Base-by-base conservation (phyloP, 306 rosid species). In the Crataegus laevigata region DNA sequence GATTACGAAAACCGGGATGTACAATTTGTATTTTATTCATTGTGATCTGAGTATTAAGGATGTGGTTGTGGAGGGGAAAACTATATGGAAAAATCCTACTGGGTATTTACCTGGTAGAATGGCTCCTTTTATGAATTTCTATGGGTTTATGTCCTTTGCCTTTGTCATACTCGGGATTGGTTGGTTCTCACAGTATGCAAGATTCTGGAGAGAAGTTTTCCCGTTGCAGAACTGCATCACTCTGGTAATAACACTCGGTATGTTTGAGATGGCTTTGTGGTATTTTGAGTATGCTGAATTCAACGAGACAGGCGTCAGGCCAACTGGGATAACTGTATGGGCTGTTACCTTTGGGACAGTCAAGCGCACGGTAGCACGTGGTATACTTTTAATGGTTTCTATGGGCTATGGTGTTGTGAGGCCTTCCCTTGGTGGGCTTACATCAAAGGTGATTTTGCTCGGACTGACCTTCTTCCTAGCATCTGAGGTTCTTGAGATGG, bases 341-440 rank as follows among this genome's bases (percentile, higher is more conserved):
- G 99, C 99, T 1, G 92, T 94, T 65, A 88, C 96, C 29, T 92
- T 88, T 58, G 99, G 99, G 14, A 82, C 96, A 43, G 80, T 94
- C 66, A 94, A 92, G 69, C 94, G 87, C 29, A 92, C 97, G 0
- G 93, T 92, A 12, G 91, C 99, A 7, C 96, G 99, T 54, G 67
- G 92, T 74, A 81, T 94, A 73, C 84, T 94, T 72, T 89, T 94
- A 61, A 89, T 87, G 71, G 99, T 94, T 68, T 82, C 99, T 4
- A 94, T 94, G 99, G 98, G 97, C 30, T 94, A 85, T 63, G 99
- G 97, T 82, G 99, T 94, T 78, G 96, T 94, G 28, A 90, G 97
- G 82, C 99, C 99, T 66, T 88, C 99, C 73, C 91, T 94, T 42
- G 99, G 99, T 65, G 99, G 99, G 74, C 87, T 94, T 79, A 92